phyloP scores from a whole-genome alignment of 2,329 filamentous ascomycete genomes.

The Grosmannia serpens region DNA sequence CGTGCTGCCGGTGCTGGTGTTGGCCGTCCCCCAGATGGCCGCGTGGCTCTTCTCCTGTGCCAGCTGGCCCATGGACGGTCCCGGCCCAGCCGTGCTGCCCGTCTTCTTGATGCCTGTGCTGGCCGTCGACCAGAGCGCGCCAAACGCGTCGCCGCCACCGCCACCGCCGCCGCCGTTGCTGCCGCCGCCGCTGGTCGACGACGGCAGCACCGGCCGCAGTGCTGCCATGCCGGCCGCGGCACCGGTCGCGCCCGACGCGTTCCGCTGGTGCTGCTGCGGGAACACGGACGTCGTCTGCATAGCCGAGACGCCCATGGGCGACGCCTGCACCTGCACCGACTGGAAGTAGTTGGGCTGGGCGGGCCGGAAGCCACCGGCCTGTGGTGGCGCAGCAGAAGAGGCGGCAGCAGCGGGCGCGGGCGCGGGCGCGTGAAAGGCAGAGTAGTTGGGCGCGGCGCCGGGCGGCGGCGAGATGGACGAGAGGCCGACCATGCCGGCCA shows the following conservation, averaged over 20 bases:
- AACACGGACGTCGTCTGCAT: slow-evolving; percentile 17
- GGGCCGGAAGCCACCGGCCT: slow-evolving; percentile 55
- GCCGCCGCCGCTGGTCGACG: slow-evolving; percentile 8
- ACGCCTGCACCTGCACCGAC: slow-evolving; percentile 48
- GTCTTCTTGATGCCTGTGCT: slow-evolving; percentile 67
- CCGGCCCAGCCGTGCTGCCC: slow-evolving; percentile 48
- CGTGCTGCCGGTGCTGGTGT: slow-evolving; percentile 18
- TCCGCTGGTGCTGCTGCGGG: slow-evolving; percentile 4
- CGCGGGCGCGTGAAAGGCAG: slow-evolving; percentile 44
- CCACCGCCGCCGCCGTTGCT: slow-evolving; percentile 54
- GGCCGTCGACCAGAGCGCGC: slow-evolving; percentile 69
- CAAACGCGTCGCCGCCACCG: slow-evolving; percentile 73
- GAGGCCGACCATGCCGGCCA: slow-evolving; percentile 69
- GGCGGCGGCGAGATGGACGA: slow-evolving; percentile 67
- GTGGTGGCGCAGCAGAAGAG: slow-evolving; percentile 26
- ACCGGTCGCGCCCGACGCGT: slow-evolving; percentile 11
- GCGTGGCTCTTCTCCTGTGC: slow-evolving; percentile 97
- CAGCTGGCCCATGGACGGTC: slow-evolving; percentile 78
- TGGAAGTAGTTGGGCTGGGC: slow-evolving; percentile 90
- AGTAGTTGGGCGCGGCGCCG: slow-evolving; percentile 50
- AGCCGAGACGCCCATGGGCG: slow-evolving; percentile 16
- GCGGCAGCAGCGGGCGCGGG: slow-evolving; percentile 25
- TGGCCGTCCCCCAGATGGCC: slow-evolving; percentile 78
- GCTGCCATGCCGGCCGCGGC: slow-evolving; percentile 16
- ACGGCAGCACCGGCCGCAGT: slow-evolving; percentile 10